These are phyloP conservation scores for Coriaria nepalensis DNA, from an alignment of 306 rosid genomes.

Conservation along the genomic window DNA sequence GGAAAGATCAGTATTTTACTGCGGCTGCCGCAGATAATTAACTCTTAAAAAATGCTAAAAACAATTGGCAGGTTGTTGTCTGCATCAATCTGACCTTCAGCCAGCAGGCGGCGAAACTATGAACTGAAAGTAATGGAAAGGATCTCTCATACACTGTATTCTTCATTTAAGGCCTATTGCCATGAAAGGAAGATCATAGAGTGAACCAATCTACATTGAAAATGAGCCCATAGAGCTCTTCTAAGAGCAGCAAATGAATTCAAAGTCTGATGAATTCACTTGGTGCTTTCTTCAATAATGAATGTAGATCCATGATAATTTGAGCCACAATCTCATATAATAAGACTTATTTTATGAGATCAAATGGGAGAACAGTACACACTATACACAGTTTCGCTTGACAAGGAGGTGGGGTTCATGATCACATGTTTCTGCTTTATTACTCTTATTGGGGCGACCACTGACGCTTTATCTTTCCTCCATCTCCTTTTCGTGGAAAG, in stretches of 20 bases:
- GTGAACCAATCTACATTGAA: no score
- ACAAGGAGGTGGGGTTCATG: background rate
- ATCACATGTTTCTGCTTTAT: background rate
- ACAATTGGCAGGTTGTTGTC: constrained; percentile 62
- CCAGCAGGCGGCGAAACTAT: constrained; percentile 51
- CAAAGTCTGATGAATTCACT: no score
- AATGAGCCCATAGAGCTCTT: no score
- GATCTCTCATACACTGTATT: no score
- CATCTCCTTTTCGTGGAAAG: no score
- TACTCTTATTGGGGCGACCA: no score
- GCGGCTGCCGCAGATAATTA: background rate
- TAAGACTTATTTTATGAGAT: no score
- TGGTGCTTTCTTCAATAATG: background rate
- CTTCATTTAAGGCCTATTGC: no score
- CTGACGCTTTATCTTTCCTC: no score
- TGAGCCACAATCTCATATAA: background rate
- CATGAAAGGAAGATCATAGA: no score
- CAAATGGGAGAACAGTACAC: background rate
- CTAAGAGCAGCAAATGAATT: background rate
- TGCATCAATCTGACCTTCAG: constrained; percentile 59
- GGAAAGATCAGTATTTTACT: background rate
- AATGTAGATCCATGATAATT: no score
- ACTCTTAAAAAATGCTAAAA: background rate
- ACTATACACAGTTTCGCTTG: background rate
- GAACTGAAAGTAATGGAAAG: constrained; percentile 10